Conservation (phyloP, 2,329 filamentous ascomycete genomes). For the Akanthomyces muscarius region DNA sequence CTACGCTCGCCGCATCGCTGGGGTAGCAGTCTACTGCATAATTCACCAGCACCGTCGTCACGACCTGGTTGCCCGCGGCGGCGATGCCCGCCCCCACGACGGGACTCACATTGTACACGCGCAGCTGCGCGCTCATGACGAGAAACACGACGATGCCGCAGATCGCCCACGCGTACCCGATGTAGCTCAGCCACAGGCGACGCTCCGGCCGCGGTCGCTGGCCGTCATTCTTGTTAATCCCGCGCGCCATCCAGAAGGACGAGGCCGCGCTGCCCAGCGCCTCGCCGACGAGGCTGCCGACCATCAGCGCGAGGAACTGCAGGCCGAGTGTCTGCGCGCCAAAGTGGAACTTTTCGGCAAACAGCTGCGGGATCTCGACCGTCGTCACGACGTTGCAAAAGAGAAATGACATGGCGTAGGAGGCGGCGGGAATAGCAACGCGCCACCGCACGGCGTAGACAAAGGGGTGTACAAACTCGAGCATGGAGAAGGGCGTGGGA, state of each 20-base stretch:
- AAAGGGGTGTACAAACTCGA: conserved; percentile 6
- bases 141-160: conserved; percentile 10
- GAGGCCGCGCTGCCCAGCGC: not conserved
- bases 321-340: conserved; percentile 6
- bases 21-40: conserved; percentile 11
- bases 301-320: conserved; percentile 11
- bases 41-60: conserved; percentile 8
- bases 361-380: conserved; percentile 14
- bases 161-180: not conserved
- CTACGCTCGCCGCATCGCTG: conserved; percentile 7
- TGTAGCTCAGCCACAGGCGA: conserved; percentile 6
- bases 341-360: conserved; percentile 7
- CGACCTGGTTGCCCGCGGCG: conserved; percentile 9
- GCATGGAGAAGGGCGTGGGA: conserved; percentile 1
- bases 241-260: conserved; percentile 4
- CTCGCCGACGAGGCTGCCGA: conserved; percentile 8
- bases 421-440: not conserved
- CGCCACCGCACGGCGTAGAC: conserved; percentile 6
- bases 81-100: conserved; percentile 9
- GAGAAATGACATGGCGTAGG: conserved; percentile 4
- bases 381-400: conserved; percentile 10
- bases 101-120: conserved; percentile 12
- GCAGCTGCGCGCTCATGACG: not conserved
- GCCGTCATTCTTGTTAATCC: not conserved
- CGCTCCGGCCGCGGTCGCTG: not conserved